phyloP scores from a whole-genome alignment of 2,329 filamentous ascomycete genomes.

The Alternaria conjuncta region DNA sequence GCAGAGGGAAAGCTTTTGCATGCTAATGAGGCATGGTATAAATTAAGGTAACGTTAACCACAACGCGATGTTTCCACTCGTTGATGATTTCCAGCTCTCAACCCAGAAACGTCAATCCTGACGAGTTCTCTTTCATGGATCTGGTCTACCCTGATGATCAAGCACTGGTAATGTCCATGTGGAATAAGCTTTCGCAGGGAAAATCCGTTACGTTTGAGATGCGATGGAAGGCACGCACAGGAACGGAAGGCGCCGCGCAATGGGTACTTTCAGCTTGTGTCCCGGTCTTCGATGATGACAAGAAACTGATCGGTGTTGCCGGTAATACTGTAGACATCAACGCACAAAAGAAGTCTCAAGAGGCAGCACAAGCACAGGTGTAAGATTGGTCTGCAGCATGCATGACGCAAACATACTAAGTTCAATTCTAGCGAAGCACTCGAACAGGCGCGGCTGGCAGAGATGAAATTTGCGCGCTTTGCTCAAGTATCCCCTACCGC shows the following conservation, averaged over 20 bases:
- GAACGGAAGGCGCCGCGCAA: constrained; percentile 20
- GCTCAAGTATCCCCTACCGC: constrained; percentile 33
- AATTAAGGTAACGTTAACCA: constrained; percentile 31
- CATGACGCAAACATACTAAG: fast-evolving
- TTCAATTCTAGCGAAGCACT: constrained; percentile 22
- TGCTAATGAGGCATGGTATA: constrained; percentile 42
- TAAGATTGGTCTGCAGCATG: neutral
- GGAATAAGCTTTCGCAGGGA: constrained; percentile 37
- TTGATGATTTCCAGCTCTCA: constrained; percentile 31
- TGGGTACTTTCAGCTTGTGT: constrained; percentile 42
- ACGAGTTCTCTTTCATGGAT: constrained; percentile 41
- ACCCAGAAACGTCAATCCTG: constrained; percentile 24
- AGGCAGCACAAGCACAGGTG: constrained; percentile 25
- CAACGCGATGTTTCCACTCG: no score
- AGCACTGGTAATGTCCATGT: constrained; percentile 34
- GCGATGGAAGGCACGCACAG: constrained; percentile 38
- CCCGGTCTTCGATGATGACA: constrained; percentile 35
- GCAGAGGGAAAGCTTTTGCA: constrained; percentile 32
- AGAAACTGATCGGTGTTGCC: constrained; percentile 35
- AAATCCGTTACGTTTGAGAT: constrained; percentile 42
- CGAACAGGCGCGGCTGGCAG: constrained; percentile 31
- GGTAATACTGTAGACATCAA: constrained; percentile 43
- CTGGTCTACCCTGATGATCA: constrained; percentile 36
- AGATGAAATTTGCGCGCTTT: constrained; percentile 36
- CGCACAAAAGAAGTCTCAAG: constrained; percentile 38